Base-by-base conservation (phyloP, 2,329 filamentous ascomycete genomes). In the Pestalotiopsis sp. region DNA sequence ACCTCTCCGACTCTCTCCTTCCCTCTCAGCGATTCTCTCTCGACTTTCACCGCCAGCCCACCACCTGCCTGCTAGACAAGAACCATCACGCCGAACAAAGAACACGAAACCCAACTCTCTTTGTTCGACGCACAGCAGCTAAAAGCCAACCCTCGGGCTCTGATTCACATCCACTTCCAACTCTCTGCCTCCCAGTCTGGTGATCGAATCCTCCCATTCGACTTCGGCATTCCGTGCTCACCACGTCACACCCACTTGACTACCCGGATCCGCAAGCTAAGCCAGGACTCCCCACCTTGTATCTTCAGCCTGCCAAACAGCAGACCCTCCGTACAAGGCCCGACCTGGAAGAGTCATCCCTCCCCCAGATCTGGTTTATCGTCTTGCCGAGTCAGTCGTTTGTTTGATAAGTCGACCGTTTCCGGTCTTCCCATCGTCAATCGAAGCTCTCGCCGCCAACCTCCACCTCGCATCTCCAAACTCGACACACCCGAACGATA, bases 271-370 rank as follows among this genome's bases (percentile, higher is more conserved):
- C 74, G 76, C 76, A 73, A 68, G 17, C 66, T 69, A 69, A 70
- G 66, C 71, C 66, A 70, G 74, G 69, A 71, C 72, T 70, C 67
- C 74, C 73, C 70, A 73, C 72, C 72, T 66, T 72, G 69, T 71
- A 67, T 69, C 72, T 67, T 36, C 14, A n/a, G 63, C 69, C 73
- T 59, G 71, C 69, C 69, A 70, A 36, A 67, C 67, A 71, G 71
- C 68, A 70, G 69, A 69, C 65, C 69, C 65, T 72, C 72, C 69
- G 67, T 73, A 67, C 71, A 72, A 74, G 73, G 69, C 66, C 70
- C 71, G 73, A 69, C 66, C 70, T 71, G 70, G 78, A 82, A 81
- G 84, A 86, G 83, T 85, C 79, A 84, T 80, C 82, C 83, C 81
- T 83, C 79, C 75, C 81, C 79, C 78, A 76, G 80, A 79, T 31